A percentile compares a stretch with the other conserved stretches of the same genome.
Conservation (phyloP, 495 filamentous ascomycete genomes). For the Barbatosphaeria neglecta region DNA sequence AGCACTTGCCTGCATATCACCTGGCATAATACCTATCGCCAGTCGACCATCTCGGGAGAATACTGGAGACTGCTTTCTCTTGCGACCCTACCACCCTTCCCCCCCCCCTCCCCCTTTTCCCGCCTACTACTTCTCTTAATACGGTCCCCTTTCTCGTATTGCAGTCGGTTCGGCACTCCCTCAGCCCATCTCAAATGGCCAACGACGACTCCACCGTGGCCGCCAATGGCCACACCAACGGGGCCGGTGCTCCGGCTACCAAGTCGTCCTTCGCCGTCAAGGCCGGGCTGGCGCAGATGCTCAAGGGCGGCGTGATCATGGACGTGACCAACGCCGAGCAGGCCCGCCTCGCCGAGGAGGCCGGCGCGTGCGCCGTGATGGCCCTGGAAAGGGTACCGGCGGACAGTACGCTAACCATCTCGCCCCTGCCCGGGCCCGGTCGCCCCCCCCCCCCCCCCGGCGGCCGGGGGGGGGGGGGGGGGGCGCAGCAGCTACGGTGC, state of each 20-base stretch:
- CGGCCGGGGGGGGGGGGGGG: too few relatives aligned
- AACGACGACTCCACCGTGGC: conserved; percentile 3
- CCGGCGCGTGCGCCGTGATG: conserved; percentile 94
- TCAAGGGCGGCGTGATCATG: conserved; percentile 99
- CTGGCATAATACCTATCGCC: too few relatives aligned
- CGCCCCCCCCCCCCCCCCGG: too few relatives aligned
- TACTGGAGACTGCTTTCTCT: too few relatives aligned
- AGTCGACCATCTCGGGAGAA: too few relatives aligned
- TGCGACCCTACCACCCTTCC: neutral
- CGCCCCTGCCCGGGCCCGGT: too few relatives aligned
- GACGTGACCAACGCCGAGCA: conserved; percentile 92
- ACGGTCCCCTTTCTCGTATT: neutral
- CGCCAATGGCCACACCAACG: conserved; percentile 10
- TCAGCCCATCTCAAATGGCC: neutral
- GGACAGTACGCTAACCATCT: conserved; percentile 42
- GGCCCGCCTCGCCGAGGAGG: conserved; percentile 94
- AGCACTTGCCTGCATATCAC: too few relatives aligned
- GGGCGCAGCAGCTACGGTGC: too few relatives aligned
- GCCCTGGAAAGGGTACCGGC: conserved; percentile 95
- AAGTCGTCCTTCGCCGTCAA: conserved; percentile 58
- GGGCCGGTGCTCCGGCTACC: conserved; percentile 11
- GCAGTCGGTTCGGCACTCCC: neutral
- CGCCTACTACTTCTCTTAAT: too few relatives aligned
- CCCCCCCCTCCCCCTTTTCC: too few relatives aligned
- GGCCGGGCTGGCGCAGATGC: conserved; percentile 88